These are phyloP conservation scores for Penicillium sclerotigenum DNA, from an alignment of 2,329 filamentous ascomycete species.

Conservation along the genomic window DNA sequence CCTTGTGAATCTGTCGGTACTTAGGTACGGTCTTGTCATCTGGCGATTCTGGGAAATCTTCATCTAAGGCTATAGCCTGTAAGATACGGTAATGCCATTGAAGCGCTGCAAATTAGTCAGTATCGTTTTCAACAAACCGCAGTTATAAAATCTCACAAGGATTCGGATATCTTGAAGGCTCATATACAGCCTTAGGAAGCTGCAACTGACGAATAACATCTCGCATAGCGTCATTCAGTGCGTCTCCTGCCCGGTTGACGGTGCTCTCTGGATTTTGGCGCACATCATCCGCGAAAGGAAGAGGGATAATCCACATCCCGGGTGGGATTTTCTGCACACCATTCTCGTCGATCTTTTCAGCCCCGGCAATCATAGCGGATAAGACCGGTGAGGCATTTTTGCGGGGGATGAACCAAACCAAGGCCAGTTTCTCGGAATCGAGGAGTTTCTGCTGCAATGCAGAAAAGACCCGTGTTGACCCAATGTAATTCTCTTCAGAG, in stretches of 20 bases:
- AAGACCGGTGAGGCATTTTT: slow-evolving; percentile 75
- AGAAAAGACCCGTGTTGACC: slow-evolving; percentile 88
- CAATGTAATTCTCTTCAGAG: slow-evolving; percentile 82
- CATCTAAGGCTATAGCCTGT: slow-evolving; percentile 85
- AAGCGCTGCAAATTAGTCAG: slow-evolving; percentile 50
- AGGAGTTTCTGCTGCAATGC: slow-evolving; percentile 85
- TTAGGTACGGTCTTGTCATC: slow-evolving; percentile 81
- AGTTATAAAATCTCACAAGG: slow-evolving; percentile 48
- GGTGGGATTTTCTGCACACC: slow-evolving; percentile 71
- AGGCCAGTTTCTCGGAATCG: slow-evolving; percentile 71
- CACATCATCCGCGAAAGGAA: slow-evolving; percentile 88
- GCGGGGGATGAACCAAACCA: slow-evolving; percentile 87
- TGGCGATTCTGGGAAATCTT: slow-evolving; percentile 73
- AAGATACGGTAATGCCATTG: slow-evolving; percentile 98
- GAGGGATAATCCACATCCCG: slow-evolving; percentile 81
- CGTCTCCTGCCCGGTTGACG: slow-evolving; percentile 60
- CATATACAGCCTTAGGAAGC: slow-evolving; percentile 79
- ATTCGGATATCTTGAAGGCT: slow-evolving; percentile 85
- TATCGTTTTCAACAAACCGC: background rate
- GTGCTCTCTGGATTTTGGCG: slow-evolving; percentile 66
- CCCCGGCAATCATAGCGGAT: slow-evolving; percentile 76
- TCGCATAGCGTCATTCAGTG: slow-evolving; percentile 77
- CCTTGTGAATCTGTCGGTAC: slow-evolving; percentile 81
- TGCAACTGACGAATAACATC: slow-evolving; percentile 80
- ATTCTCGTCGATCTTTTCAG: slow-evolving; percentile 61